A percentile compares a stretch with the other conserved stretches of the same genome.
phyloP scores from a whole-genome alignment of 768 basidiomycete genomes.

The Exidia glandulosa region DNA sequence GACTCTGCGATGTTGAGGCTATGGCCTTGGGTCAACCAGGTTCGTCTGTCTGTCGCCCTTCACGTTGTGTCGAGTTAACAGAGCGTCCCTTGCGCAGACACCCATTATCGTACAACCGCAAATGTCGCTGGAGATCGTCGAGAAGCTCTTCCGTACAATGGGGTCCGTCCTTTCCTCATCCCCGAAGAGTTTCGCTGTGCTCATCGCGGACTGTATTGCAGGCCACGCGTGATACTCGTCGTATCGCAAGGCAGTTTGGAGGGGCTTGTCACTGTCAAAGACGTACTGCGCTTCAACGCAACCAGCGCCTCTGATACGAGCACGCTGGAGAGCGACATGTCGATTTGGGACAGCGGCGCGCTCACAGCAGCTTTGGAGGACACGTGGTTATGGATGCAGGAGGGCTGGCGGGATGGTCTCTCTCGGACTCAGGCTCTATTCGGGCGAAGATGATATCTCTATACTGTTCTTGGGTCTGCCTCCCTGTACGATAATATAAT shows the following conservation, averaged over 20 bases:
- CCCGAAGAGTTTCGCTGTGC: not conserved
- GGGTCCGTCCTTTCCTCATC: constrained; percentile 56
- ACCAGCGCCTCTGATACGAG: constrained; percentile 16
- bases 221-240: constrained; percentile 93
- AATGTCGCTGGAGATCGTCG: constrained; percentile 88
- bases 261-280: constrained; percentile 92
- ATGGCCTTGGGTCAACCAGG: constrained; percentile 94
- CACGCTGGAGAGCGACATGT: not conserved
- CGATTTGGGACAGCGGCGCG: not conserved
- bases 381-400: not conserved
- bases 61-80: not conserved
- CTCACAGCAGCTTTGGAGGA: not conserved
- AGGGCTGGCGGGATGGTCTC: not conserved
- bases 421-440: not conserved
- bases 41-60: constrained; percentile 23
- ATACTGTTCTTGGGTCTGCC: too few species aligned
- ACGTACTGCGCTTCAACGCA: constrained; percentile 78
- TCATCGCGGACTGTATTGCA: constrained; percentile 21
- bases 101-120: constrained; percentile 89
- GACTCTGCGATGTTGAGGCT: constrained; percentile 43
- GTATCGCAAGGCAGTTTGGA: constrained; percentile 72
- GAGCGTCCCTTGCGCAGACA: constrained; percentile 41
- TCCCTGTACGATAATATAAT: too few species aligned
- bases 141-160: constrained; percentile 96
- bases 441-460: too few species aligned